phyloP scores from a whole-genome alignment of 2,329 filamentous ascomycete species.

The Elsinoe perseae region DNA sequence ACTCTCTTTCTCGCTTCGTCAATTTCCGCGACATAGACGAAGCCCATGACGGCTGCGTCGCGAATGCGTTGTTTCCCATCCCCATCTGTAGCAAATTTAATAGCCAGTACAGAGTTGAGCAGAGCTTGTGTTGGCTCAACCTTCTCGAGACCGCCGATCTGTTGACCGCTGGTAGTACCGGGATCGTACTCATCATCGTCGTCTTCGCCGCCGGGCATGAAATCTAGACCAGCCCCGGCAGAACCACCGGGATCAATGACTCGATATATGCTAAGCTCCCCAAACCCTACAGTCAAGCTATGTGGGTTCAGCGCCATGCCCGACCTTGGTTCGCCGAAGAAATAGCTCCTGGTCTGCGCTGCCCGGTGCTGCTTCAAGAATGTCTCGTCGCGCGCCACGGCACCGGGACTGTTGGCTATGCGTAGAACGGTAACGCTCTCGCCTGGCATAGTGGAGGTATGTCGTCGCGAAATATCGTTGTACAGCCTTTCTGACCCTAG shows the following conservation, averaged over 20 bases:
- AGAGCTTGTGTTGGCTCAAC: slow-evolving; percentile 59
- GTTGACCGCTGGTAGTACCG: background rate
- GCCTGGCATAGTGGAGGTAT: slow-evolving; percentile 39
- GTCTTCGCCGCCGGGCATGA: slow-evolving; percentile 39
- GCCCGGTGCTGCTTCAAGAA: slow-evolving; percentile 70
- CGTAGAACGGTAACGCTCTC: slow-evolving; percentile 68
- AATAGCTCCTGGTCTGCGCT: slow-evolving; percentile 79
- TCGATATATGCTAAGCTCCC: slow-evolving; percentile 59
- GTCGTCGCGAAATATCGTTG: slow-evolving; percentile 64
- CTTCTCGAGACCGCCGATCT: slow-evolving; percentile 33
- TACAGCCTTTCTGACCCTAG: slow-evolving; percentile 71
- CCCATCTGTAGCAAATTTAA: slow-evolving; percentile 61
- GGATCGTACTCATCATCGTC: slow-evolving; percentile 31
- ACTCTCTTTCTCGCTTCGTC: slow-evolving; percentile 76
- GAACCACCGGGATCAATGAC: slow-evolving; percentile 19
- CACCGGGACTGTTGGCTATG: slow-evolving; percentile 78
- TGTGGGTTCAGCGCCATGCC: slow-evolving; percentile 70
- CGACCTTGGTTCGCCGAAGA: slow-evolving; percentile 63
- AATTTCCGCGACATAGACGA: slow-evolving; percentile 85
- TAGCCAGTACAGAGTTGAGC: slow-evolving; percentile 73
- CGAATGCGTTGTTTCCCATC: slow-evolving; percentile 66
- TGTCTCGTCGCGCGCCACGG: slow-evolving; percentile 63
- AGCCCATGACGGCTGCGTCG: slow-evolving; percentile 80
- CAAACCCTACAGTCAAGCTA: slow-evolving; percentile 75
- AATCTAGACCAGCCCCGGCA: slow-evolving; percentile 23